Evolutionary conservation across 345 rosid species (phyloP).

Genomic region (Gossypium mustelinum): DNA sequence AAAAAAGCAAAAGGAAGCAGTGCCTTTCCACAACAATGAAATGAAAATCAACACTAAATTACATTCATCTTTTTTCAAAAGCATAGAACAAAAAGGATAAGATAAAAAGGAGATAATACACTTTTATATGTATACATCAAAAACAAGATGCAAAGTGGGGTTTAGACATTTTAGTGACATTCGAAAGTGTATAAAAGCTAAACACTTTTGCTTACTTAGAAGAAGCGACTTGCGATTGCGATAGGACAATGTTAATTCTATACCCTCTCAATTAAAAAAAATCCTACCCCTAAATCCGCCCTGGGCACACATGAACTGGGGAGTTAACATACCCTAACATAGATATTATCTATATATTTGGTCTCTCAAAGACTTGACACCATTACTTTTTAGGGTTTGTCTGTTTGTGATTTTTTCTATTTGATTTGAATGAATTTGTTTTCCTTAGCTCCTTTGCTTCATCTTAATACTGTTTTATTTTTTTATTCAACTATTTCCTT

Average conservation of each 20-base stretch:
- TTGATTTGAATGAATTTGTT: slow-evolving; percentile 24
- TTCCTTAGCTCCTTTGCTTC: background rate
- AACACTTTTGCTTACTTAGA: background rate
- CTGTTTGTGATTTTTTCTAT: slow-evolving; percentile 18
- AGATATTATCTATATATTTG: slow-evolving; percentile 27
- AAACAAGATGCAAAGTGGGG: slow-evolving; percentile 7
- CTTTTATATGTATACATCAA: background rate
- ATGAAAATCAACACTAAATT: background rate
- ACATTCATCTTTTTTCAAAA: background rate
- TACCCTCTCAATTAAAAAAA: too few species aligned
- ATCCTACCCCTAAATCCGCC: too few species aligned
- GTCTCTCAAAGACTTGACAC: slow-evolving; percentile 52
- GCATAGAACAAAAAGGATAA: background rate
- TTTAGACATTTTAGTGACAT: slow-evolving; percentile 4
- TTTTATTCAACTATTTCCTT: background rate
- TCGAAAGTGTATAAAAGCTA: background rate
- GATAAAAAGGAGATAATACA: background rate
- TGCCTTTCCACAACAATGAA: slow-evolving; percentile 4
- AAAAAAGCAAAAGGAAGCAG: background rate
- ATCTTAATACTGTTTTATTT: background rate
- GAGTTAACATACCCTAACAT: slow-evolving; percentile 26
- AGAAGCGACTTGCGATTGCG: slow-evolving; percentile 42
- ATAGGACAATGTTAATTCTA: slow-evolving; percentile 24
- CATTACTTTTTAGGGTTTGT: slow-evolving; percentile 35
- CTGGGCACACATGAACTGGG: slow-evolving; percentile 24